Evolutionary conservation across 208 protist species (phyloP).

Genomic region (Wallacemonas sp.): DNA sequence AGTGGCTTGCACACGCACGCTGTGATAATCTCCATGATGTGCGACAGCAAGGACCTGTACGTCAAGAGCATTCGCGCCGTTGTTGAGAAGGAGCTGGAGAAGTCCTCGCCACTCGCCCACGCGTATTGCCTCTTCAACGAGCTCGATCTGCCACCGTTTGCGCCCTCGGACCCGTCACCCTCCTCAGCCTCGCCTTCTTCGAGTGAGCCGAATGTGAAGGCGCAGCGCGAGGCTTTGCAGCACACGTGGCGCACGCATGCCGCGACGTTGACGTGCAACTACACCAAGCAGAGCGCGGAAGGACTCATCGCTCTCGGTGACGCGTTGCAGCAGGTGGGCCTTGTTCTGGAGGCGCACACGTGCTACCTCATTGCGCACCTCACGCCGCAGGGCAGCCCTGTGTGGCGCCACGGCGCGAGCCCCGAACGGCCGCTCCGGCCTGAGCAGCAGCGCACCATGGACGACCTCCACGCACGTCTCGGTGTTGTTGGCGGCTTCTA

Average conservation of each 20-base stretch:
- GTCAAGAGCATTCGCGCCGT: conserved; percentile 61
- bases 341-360: conserved; percentile 65
- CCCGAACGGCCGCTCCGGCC: conserved; percentile 27
- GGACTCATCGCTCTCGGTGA: conserved; percentile 54
- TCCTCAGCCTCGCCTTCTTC: too few relatives aligned
- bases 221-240: conserved; percentile 22
- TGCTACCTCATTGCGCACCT: conserved; percentile 71
- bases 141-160: conserved; percentile 57
- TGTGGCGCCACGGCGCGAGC: background rate
- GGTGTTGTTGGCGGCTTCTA: conserved; percentile 64
- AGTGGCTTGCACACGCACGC: conserved; percentile 64
- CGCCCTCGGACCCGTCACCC: conserved; percentile 14
- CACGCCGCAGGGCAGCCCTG: conserved; percentile 31
- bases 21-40: conserved; percentile 89
- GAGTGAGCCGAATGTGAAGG: too few relatives aligned
- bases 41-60: conserved; percentile 73
- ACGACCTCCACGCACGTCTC: conserved; percentile 53
- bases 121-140: conserved; percentile 87
- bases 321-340: conserved; percentile 35
- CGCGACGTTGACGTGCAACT: conserved; percentile 62
- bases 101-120: conserved; percentile 66
- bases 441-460: conserved; percentile 44
- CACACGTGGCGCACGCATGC: conserved; percentile 58
- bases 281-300: conserved; percentile 56
- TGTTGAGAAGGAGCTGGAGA: conserved; percentile 50